Base-by-base conservation (phyloP, 441 rosid genomes). In the Rhodomyrtus psidioides region DNA sequence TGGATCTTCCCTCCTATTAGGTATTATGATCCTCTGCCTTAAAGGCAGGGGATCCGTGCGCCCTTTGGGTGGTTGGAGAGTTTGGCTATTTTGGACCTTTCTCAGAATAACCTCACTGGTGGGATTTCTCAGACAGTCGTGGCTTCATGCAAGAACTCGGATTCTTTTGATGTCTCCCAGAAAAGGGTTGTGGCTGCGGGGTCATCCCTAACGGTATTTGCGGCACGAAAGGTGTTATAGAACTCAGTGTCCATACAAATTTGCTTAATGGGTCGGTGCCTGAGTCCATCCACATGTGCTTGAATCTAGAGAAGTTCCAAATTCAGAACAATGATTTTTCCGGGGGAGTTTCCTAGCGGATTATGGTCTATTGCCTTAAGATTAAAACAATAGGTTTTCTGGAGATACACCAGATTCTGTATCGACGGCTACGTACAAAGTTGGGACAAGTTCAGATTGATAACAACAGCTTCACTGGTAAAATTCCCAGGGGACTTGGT, bases 371-470 rank as follows among this genome's bases (percentile, higher is more conserved):
- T 70, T 90, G 56, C 93, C 97, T 28, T 28, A 92, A 83, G 91
- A 89, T 94, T 39, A 93, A 89, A 93, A 93, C 92, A 94, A 93
- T 83, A 83, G 86, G 83, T 93, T 93, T 26, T 90, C 93, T 30
- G 95, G 97, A 27, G 90, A 62, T 59, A 85, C 93, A 28, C 91
- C 94, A 3, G 91, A 93, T 42, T 92, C 92, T 39, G 90, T 97
- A 83, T 91, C 94, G 53, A 87, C 85, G 88, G 94, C 95, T n/a
- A n/a, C n/a, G n/a, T 87, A 62, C 91, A 74, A 89, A 85, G 86
- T 65, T 94, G 87, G 95, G 92, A 90, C 95, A 93, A 88, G 91
- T 93, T 88, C 95, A 93, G 91, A 92, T 94, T 44, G 95, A 93
- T 60, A 91, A 91, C 89, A 94, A 94, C 84, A 91, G 90, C 27